Conservation (phyloP, 345 rosid genomes). For the Ceriops decandra region DNA sequence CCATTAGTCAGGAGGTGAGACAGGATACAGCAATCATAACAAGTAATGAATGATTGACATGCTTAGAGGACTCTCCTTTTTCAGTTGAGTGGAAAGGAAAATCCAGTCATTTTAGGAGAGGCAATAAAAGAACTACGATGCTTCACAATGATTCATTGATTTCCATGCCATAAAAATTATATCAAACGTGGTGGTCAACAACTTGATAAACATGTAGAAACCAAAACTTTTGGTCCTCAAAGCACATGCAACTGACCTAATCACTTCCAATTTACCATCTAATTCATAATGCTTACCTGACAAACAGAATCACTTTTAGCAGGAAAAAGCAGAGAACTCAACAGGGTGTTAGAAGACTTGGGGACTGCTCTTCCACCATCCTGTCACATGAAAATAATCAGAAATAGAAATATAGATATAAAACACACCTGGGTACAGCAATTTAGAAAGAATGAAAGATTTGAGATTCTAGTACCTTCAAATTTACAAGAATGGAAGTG, state of each 20-base stretch:
- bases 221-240: not conserved
- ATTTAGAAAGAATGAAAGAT: not conserved
- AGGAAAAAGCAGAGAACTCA: constrained; percentile 49
- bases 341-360: constrained; percentile 41
- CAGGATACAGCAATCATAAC: no score
- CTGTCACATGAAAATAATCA: constrained; percentile 36
- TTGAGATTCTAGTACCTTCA: constrained; percentile 45
- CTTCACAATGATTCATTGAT: no score
- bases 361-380: constrained; percentile 61
- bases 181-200: no score
- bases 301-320: constrained; percentile 48
- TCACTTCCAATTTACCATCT: not conserved
- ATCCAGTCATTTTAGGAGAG: no score
- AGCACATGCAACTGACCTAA: not conserved
- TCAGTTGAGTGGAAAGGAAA: no score
- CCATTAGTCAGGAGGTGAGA: no score
- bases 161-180: no score
- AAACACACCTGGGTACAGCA: not conserved
- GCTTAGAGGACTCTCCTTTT: no score
- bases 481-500: constrained; percentile 44
- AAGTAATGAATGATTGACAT: no score
- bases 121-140: no score
- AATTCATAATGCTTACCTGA: constrained; percentile 49
- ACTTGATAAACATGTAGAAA: not conserved
- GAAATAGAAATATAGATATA: constrained; percentile 12